Conservation (phyloP, 306 rosid genomes). For the Prunus padus region DNA sequence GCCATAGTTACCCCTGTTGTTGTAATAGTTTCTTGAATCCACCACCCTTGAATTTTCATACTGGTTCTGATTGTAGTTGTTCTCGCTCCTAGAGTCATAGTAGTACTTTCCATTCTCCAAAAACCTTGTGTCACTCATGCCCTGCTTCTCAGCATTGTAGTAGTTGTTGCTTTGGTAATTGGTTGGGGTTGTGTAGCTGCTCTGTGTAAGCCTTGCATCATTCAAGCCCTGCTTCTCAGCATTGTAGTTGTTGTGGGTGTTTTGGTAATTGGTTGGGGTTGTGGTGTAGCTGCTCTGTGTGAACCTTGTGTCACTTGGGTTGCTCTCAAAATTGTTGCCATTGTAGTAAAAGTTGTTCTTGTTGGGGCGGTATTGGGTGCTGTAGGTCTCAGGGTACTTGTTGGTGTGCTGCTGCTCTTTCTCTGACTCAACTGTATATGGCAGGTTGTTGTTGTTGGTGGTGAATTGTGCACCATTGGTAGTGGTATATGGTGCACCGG, state of each 20-base stretch:
- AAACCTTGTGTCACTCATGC: slow-evolving; percentile 93
- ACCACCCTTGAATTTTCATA: slow-evolving; percentile 38
- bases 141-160: slow-evolving; percentile 51
- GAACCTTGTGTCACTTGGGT: slow-evolving; percentile 28
- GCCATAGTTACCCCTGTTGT: slow-evolving; percentile 46
- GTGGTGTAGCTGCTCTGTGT: slow-evolving; percentile 36
- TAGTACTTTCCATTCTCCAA: slow-evolving; percentile 67
- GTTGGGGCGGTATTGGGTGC: slow-evolving; percentile 20
- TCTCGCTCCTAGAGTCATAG: slow-evolving; percentile 36
- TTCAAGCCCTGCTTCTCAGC: slow-evolving; percentile 48
- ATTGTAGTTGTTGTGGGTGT: slow-evolving; percentile 31
- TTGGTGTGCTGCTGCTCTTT: slow-evolving; percentile 23
- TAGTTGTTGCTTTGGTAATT: slow-evolving; percentile 30
- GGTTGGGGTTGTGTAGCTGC: slow-evolving; percentile 39
- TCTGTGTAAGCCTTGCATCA: slow-evolving; percentile 32
- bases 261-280: slow-evolving; percentile 32
- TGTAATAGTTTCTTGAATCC: slow-evolving; percentile 35
- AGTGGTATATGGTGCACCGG: slow-evolving; percentile 8
- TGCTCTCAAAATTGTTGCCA: slow-evolving; percentile 19
- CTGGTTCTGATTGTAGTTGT: slow-evolving; percentile 39
- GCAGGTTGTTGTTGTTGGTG: slow-evolving; percentile 19
- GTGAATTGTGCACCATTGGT: background rate
- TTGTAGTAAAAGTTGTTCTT: slow-evolving; percentile 32
- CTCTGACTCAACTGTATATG: slow-evolving; percentile 42
- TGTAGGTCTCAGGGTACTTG: slow-evolving; percentile 31